Conservation (phyloP, 257 asterid genomes). For the Solanum corneliomulleri region DNA sequence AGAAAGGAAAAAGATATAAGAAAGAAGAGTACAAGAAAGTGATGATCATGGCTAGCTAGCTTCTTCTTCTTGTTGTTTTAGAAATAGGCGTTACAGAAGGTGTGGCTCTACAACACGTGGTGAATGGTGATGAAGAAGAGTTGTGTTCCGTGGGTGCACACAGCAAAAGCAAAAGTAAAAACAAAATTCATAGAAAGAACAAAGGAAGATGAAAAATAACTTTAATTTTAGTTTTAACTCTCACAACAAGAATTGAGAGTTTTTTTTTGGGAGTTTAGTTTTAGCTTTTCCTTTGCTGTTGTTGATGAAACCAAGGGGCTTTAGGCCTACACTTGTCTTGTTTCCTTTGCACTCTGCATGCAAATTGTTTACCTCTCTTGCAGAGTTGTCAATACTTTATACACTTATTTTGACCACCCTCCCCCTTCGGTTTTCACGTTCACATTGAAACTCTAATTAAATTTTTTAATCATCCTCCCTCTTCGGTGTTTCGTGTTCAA, state of each 20-base stretch:
- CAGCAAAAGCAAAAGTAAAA: neutral
- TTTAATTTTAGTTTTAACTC: neutral
- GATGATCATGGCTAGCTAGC: neutral
- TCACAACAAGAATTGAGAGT: neutral
- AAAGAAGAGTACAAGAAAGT: neutral
- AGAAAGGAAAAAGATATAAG: neutral
- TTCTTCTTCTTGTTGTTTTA: neutral
- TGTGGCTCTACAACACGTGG: slow-evolving; percentile 39
- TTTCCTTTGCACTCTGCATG: neutral
- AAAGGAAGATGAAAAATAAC: neutral
- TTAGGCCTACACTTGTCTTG: neutral
- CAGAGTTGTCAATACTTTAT: neutral
- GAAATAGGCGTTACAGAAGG: slow-evolving; percentile 3
- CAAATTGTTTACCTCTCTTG: neutral
- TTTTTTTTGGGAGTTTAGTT: neutral
- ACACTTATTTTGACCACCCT: neutral
- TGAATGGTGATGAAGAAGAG: slow-evolving; percentile 36
- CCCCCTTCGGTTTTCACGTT: neutral
- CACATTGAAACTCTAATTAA: accelerated
- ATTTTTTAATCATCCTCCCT: neutral
- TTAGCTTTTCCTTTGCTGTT: neutral
- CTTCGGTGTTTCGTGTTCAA: accelerated
- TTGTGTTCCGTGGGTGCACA: slow-evolving; percentile 3
- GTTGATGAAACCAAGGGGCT: neutral
- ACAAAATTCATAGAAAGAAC: neutral